Evolutionary conservation across 306 rosid species (phyloP), one percentile per base, ranked within the genome.

Genomic region (Corylus americana): DNA sequence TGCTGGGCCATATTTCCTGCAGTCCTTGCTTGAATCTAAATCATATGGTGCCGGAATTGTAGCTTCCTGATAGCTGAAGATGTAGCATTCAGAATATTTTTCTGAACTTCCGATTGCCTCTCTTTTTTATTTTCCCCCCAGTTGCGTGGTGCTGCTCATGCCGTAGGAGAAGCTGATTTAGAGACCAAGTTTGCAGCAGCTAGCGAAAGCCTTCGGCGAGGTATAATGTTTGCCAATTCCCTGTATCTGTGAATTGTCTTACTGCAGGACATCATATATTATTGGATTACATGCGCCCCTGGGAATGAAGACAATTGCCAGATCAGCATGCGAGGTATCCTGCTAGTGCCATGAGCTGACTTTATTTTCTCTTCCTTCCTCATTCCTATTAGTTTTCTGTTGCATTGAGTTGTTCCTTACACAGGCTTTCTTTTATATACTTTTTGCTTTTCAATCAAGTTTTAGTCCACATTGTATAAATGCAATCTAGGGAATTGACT

Each of bases 151-250:
- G 93, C 98, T 80, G 98, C 98, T 53, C 84, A 90, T 68, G 98
- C 98, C 10, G 98, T 95, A 18, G 98, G 98, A 67, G 98, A 95
- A 82, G 90, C 55, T 27, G 89, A 83, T 73, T 88, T 93, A 83
- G 98, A 95, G 83, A 88, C 84, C 79, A 95, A 93, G 80, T 95
- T 95, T 83, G 83, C 90, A 11, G 94, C 91, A 11, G 98, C 97
- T 39, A 89, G 98, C 25, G 96, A 91, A 80, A 95, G 98, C 88
- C 96, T 95, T 53, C 93, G 94, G 37, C 90, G 98, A 62, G 98
- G 98, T 82, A 93, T 95, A 77, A 95, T 95, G 97, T 95, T 92
- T 83, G 96, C 98, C 17, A 95, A 95, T 77, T 95, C 98, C 61
- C 96, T 95, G 70, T 95, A 95, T 80, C 86, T 95, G 55, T 95